Percentiles rank a stretch among this genome's conserved stretches.
These are phyloP conservation scores for Anaeromyces robustus DNA, from an alignment of 192 early-diverging fungal genomes.

Conservation along the genomic window DNA sequence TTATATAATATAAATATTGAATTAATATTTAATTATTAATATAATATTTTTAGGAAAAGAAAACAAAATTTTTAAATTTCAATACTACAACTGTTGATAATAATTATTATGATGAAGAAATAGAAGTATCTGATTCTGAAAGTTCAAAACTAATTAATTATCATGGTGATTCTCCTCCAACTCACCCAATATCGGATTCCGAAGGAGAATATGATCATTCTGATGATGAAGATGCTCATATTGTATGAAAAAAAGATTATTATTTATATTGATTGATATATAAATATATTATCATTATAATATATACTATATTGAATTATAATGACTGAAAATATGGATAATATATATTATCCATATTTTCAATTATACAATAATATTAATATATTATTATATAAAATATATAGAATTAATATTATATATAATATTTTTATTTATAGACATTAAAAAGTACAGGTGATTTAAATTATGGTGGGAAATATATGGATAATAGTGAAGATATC, in stretches of 20 bases:
- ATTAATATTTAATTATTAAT: no score
- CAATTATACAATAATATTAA: no score
- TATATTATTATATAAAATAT: no score
- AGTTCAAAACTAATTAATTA: background rate
- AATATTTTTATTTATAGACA: background rate
- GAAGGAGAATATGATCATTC: conserved; percentile 19
- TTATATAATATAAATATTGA: no score
- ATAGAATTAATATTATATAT: background rate
- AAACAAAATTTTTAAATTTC: background rate
- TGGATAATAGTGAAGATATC: background rate
- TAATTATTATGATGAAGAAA: background rate
- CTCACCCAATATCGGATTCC: conserved; percentile 18
- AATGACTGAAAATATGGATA: conserved; percentile 16
- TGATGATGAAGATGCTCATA: conserved; percentile 11
- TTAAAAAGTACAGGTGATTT: background rate
- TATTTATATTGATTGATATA: conserved; percentile 3
- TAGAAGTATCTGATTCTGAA: background rate
- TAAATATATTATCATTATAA: background rate
- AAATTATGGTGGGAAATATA: background rate
- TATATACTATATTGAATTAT: conserved; percentile 4
- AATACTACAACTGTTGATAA: background rate
- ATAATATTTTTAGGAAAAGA: background rate
- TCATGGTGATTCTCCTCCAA: conserved; percentile 25
- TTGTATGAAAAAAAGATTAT: no score
- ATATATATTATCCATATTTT: conserved; percentile 6